Evolutionary conservation across 306 rosid genomes (phyloP).

Genomic region (Sphenostylis stenocarpa): DNA sequence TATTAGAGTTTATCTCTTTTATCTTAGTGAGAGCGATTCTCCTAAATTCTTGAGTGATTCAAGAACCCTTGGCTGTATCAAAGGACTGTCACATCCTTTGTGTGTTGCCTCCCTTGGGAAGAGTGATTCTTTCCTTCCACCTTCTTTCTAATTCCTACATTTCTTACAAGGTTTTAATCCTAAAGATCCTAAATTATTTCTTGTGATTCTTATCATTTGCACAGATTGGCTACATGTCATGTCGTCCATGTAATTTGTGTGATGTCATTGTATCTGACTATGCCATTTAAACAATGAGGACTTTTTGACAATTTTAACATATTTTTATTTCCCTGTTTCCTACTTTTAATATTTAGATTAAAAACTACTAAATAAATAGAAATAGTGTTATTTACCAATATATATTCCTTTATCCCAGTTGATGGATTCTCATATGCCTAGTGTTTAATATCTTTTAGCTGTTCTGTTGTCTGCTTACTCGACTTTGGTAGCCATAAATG

Average conservation of each 20-base stretch:
- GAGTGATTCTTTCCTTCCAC: too few species aligned
- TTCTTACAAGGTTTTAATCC: too few species aligned
- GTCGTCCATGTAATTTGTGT: not conserved
- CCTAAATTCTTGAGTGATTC: too few species aligned
- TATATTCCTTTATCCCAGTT: not conserved
- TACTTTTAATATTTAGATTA: not conserved
- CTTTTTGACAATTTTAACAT: too few species aligned
- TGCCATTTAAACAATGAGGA: not conserved
- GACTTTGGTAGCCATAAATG: not conserved
- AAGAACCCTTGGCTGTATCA: too few species aligned
- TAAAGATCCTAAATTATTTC: too few species aligned
- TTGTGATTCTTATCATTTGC: too few species aligned
- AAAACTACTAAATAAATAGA: not conserved
- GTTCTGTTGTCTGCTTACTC: not conserved
- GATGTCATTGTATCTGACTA: not conserved
- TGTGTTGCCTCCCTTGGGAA: too few species aligned
- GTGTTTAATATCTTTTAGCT: not conserved
- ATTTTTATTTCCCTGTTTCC: not conserved
- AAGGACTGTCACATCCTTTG: too few species aligned
- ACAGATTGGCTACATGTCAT: not conserved
- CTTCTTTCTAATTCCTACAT: too few species aligned
- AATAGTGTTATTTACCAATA: not conserved
- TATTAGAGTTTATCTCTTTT: too few species aligned
- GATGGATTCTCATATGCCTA: not conserved
- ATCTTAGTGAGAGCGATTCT: too few species aligned